These are phyloP conservation scores for Axilococcus clingmanii DNA, from an alignment of 139 green algal species.

Conservation along the genomic window DNA sequence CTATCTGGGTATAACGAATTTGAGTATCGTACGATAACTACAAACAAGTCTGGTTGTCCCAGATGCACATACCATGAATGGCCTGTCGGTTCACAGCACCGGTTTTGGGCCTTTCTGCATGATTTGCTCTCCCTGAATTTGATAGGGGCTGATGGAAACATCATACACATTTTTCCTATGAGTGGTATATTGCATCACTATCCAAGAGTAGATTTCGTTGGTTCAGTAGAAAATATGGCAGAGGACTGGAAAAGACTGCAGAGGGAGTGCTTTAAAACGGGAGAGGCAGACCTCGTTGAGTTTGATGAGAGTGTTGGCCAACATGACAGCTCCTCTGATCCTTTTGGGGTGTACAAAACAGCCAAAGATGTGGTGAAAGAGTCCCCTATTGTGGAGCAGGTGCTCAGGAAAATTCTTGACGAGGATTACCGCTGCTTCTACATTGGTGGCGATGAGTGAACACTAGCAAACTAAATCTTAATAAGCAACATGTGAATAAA, in stretches of 20 bases:
- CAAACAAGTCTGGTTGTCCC: not conserved
- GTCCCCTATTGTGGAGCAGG: too few species aligned
- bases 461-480: too few species aligned
- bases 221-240: not conserved
- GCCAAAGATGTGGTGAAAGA: too few species aligned
- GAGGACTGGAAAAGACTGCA: conserved; percentile 2
- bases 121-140: conserved; percentile 1
- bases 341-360: too few species aligned
- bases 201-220: not conserved
- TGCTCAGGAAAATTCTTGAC: too few species aligned
- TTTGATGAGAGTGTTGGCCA: too few species aligned
- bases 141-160: not conserved
- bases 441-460: too few species aligned
- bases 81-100: not conserved
- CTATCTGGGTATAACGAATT: not conserved
- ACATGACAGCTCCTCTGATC: too few species aligned
- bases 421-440: too few species aligned
- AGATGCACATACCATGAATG: not conserved
- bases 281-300: too few species aligned
- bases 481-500: too few species aligned
- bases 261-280: too few species aligned
- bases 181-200: not conserved
- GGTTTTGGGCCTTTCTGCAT: not conserved
- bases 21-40: not conserved
- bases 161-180: conserved; percentile 1